These are phyloP conservation scores for Blastobotrys terrestris DNA, from an alignment of 805 yeast genomes.

Conservation along the genomic window DNA sequence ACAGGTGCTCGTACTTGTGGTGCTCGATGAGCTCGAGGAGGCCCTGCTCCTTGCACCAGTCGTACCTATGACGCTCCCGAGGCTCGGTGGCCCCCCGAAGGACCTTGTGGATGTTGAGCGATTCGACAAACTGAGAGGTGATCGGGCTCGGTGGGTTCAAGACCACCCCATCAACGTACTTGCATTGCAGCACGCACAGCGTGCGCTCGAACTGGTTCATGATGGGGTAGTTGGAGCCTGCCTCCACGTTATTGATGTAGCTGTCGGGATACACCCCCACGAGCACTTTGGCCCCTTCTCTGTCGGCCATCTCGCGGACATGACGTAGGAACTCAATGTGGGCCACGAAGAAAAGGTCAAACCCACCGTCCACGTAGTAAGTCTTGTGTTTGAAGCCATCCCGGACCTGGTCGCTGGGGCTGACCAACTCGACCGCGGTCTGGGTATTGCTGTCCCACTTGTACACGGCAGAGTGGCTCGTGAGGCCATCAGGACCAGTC, in stretches of 20 bases:
- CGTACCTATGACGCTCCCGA: slow-evolving; percentile 35
- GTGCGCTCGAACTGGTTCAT: slow-evolving; percentile 86
- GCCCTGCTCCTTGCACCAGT: slow-evolving; percentile 29
- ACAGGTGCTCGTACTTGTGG: slow-evolving; percentile 60
- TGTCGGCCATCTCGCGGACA: slow-evolving; percentile 37
- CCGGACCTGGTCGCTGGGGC: slow-evolving; percentile 11
- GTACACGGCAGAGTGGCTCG: slow-evolving; percentile 54
- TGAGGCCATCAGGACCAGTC: slow-evolving; percentile 53
- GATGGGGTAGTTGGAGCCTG: slow-evolving; percentile 63
- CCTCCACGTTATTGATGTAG: slow-evolving; percentile 45
- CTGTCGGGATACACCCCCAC: slow-evolving; percentile 64
- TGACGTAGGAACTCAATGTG: slow-evolving; percentile 68
- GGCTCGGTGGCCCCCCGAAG: slow-evolving; percentile 56
- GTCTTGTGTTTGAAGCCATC: slow-evolving; percentile 21
- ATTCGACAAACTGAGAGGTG: slow-evolving; percentile 34
- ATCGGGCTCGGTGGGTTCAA: slow-evolving; percentile 62
- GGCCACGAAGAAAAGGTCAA: slow-evolving; percentile 90
- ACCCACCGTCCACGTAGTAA: slow-evolving; percentile 72
- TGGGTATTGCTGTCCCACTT: slow-evolving; percentile 30
- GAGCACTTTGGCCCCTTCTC: slow-evolving; percentile 42
- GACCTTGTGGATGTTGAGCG: slow-evolving; percentile 36
- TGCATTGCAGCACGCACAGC: slow-evolving; percentile 82
- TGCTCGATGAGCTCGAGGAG: slow-evolving; percentile 40
- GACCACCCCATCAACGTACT: slow-evolving; percentile 72
- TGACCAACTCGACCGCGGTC: slow-evolving; percentile 23